A percentile compares a stretch with the other conserved stretches of the same genome.
These are phyloP conservation scores for Phytophthora litchii DNA, from an alignment of 352 stramenopile species.

Conservation along the genomic window DNA sequence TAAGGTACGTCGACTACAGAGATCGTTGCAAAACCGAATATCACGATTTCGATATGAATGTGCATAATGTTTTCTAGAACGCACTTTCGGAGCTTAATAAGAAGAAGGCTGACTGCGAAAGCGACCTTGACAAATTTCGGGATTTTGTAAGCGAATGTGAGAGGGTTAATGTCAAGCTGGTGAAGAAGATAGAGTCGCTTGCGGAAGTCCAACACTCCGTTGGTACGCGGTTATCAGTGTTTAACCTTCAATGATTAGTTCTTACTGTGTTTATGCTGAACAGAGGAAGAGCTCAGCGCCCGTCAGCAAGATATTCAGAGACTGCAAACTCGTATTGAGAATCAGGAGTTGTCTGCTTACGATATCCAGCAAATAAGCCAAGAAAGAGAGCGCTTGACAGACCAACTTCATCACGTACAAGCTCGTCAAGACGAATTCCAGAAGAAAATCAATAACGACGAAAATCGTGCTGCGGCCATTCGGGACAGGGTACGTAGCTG, in stretches of 20 bases:
- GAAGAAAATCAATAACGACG: constrained; percentile 61
- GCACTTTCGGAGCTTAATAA: constrained; percentile 78
- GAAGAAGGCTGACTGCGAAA: constrained; percentile 87
- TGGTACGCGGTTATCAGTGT: constrained; percentile 42
- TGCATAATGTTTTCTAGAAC: constrained; percentile 45
- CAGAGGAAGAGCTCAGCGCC: constrained; percentile 55
- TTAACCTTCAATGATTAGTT: not conserved
- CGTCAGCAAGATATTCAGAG: constrained; percentile 67
- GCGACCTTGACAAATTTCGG: constrained; percentile 93
- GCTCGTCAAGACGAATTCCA: constrained; percentile 64
- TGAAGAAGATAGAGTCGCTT: constrained; percentile 90
- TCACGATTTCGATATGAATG: not conserved
- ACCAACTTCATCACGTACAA: constrained; percentile 73
- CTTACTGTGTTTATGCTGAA: constrained; percentile 14
- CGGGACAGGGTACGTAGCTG: constrained; percentile 59
- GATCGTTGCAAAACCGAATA: constrained; percentile 1
- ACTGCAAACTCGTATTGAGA: constrained; percentile 72
- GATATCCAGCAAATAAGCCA: constrained; percentile 78
- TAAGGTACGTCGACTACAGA: constrained; percentile 44
- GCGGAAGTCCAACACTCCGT: constrained; percentile 74
- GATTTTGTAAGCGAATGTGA: constrained; percentile 87
- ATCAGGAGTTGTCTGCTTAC: constrained; percentile 79
- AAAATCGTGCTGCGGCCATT: constrained; percentile 70
- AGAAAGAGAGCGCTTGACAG: constrained; percentile 72
- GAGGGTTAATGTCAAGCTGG: constrained; percentile 71